Percentiles rank a stretch among this genome's conserved stretches.
Conservation (phyloP, 176 grass and related monocot genomes). For the Hyparrhenia diplandra region DNA sequence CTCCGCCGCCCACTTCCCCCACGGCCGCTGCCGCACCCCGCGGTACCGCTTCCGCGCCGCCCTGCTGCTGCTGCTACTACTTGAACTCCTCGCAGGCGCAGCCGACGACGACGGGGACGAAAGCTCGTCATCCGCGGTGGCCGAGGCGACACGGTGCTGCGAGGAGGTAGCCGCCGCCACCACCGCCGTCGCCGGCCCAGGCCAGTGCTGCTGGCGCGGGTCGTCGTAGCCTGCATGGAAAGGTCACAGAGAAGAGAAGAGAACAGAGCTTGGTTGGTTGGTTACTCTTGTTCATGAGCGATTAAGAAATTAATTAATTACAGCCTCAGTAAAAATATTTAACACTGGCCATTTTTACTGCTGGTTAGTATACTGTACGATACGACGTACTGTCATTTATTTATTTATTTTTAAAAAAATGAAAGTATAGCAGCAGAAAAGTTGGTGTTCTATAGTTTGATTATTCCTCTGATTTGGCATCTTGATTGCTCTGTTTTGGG, state of each 20-base stretch:
- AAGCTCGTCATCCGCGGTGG: not conserved
- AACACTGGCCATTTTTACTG: too few species aligned
- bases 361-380: too few species aligned
- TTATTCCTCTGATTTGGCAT: too few species aligned
- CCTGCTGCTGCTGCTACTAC: constrained; percentile 9
- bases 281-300: not conserved
- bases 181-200: not conserved
- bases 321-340: too few species aligned
- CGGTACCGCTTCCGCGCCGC: constrained; percentile 52
- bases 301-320: too few species aligned
- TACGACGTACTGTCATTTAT: too few species aligned
- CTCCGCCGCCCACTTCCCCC: constrained; percentile 95
- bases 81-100: too few species aligned
- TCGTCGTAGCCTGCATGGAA: constrained; percentile 6
- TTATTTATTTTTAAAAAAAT: too few species aligned
- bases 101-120: constrained; percentile 17
- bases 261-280: not conserved
- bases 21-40: constrained; percentile 82
- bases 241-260: too few species aligned
- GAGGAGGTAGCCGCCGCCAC: not conserved
- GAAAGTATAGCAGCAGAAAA: too few species aligned
- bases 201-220: not conserved
- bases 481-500: too few species aligned
- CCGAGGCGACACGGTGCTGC: not conserved
- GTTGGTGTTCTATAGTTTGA: too few species aligned